Evolutionary conservation across 1,284 basidiomycete genomes (phyloP).

Genomic region (Erythrobasidium hasegawianum): DNA sequence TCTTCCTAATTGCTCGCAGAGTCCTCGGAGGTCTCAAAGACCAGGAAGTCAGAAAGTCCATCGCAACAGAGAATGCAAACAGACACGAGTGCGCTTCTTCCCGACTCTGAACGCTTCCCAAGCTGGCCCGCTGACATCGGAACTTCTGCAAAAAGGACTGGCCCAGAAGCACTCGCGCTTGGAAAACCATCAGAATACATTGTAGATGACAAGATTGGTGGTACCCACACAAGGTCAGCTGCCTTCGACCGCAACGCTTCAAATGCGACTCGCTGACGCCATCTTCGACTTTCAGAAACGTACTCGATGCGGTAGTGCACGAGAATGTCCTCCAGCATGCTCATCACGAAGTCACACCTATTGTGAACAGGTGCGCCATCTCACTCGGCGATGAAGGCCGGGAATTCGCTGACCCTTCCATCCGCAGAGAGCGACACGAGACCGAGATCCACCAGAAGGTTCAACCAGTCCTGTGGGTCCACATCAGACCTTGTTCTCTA

Average conservation of each 20-base stretch:
- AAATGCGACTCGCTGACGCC: too few relatives aligned
- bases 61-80: constrained; percentile 26
- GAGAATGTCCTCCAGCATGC: constrained; percentile 32
- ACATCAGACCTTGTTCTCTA: too few relatives aligned
- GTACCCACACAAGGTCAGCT: constrained; percentile 27
- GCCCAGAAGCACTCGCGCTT: constrained; percentile 30
- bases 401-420: not conserved
- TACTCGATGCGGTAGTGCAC: constrained; percentile 31
- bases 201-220: constrained; percentile 30
- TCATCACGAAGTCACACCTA: constrained; percentile 33
- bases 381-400: not conserved
- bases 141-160: constrained; percentile 3
- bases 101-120: not conserved
- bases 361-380: not conserved
- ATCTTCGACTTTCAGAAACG: constrained; percentile 6
- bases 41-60: constrained; percentile 21
- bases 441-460: constrained; percentile 34
- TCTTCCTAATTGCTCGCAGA: constrained; percentile 11
- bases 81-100: constrained; percentile 17
- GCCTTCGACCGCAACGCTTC: too few relatives aligned
- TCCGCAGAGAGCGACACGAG: constrained; percentile 29
- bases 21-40: constrained; percentile 31
- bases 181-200: constrained; percentile 33
- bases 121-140: not conserved
- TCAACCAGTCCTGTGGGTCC: constrained; percentile 23